Evolutionary conservation across 2,329 filamentous ascomycete species (phyloP).

Genomic region (Talaromyces sp.): DNA sequence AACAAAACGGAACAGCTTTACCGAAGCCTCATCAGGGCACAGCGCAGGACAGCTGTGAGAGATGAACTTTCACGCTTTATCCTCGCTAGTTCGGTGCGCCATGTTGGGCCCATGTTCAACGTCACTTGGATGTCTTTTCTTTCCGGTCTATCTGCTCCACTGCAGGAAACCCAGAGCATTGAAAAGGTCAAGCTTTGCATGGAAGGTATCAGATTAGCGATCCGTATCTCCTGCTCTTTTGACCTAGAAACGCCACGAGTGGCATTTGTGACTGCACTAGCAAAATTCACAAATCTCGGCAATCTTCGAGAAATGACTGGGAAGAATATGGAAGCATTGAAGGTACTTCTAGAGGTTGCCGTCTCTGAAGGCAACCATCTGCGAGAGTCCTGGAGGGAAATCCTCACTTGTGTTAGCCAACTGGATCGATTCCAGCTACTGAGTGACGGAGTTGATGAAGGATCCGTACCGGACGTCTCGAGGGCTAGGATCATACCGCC

Average conservation of each 20-base stretch:
- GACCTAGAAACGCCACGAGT: constrained; percentile 88
- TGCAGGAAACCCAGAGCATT: constrained; percentile 87
- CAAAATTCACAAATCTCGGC: constrained; percentile 91
- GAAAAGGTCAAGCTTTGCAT: constrained; percentile 90
- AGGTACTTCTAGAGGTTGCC: constrained; percentile 84
- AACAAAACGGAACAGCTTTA: constrained; percentile 79
- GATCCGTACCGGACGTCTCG: constrained; percentile 84
- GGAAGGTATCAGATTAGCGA: constrained; percentile 90
- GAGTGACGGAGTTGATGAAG: constrained; percentile 90
- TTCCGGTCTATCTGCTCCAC: constrained; percentile 85
- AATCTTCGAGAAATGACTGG: constrained; percentile 92
- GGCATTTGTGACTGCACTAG: constrained; percentile 88
- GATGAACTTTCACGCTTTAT: constrained; percentile 70
- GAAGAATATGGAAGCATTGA: constrained; percentile 93
- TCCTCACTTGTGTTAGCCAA: constrained; percentile 91
- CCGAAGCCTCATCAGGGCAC: constrained; percentile 85
- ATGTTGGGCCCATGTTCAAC: constrained; percentile 97
- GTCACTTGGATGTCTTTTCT: constrained; percentile 99
- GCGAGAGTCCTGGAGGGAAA: constrained; percentile 88
- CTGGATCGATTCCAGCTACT: constrained; percentile 93
- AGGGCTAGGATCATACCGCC: constrained; percentile 67
- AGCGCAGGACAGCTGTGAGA: constrained; percentile 72
- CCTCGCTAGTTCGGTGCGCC: constrained; percentile 85
- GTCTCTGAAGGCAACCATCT: constrained; percentile 88
- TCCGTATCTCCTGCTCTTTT: constrained; percentile 88